Evolutionary conservation across 2,329 filamentous ascomycete genomes (phyloP).

Genomic region (Penicillium sp.): DNA sequence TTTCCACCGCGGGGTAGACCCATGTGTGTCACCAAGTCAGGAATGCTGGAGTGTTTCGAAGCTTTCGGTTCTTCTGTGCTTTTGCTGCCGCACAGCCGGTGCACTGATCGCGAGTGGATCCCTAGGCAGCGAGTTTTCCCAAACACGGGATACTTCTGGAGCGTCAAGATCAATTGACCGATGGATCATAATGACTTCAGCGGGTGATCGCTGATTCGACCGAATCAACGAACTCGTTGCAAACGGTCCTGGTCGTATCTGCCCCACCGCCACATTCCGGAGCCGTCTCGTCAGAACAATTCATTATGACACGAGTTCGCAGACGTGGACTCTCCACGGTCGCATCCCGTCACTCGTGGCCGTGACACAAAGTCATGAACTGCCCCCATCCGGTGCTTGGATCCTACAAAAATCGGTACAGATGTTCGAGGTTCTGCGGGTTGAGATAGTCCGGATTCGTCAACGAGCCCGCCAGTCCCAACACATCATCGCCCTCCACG

Average conservation of each 20-base stretch:
- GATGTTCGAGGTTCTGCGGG: constrained; percentile 31
- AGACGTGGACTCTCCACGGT: background rate
- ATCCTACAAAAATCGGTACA: constrained; percentile 31
- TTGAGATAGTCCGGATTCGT: constrained; percentile 33
- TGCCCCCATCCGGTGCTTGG: background rate
- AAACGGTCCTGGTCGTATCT: background rate
- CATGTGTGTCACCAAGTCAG: background rate
- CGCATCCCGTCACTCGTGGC: background rate
- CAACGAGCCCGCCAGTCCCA: constrained; percentile 28
- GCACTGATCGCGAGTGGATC: no score
- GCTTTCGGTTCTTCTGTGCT: no score
- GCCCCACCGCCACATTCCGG: background rate
- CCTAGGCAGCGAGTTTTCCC: no score
- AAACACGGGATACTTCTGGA: background rate
- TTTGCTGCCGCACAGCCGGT: no score
- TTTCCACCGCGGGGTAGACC: background rate
- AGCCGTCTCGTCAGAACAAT: background rate
- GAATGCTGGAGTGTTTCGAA: background rate
- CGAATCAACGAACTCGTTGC: background rate
- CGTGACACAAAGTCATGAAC: background rate
- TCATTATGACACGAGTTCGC: background rate
- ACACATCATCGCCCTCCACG: constrained; percentile 29
- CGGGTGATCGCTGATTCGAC: background rate
- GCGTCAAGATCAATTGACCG: background rate
- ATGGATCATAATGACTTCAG: background rate